A percentile compares a stretch with the other conserved stretches of the same genome.
Evolutionary conservation across 768 basidiomycete genomes (phyloP).

Genomic region (Phylloporus sp.): DNA sequence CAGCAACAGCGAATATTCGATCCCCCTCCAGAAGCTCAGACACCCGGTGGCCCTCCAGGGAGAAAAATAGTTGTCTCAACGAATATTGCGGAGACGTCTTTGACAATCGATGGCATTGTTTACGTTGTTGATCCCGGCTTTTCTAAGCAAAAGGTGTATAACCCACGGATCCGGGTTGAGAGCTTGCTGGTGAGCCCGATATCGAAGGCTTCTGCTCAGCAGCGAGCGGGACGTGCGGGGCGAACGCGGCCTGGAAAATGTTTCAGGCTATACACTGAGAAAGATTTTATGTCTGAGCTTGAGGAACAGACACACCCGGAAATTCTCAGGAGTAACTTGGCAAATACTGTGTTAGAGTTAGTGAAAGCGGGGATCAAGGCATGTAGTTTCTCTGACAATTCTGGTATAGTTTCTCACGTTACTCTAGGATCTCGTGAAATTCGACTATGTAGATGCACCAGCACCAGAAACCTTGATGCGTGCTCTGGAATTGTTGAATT

Average conservation of each 20-base stretch:
- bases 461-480: constrained; percentile 97
- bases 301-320: constrained; percentile 98
- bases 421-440: constrained; percentile 68
- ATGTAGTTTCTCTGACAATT: background rate
- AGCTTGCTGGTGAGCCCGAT: constrained; percentile 91
- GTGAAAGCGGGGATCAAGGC: constrained; percentile 93
- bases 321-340: constrained; percentile 89
- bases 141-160: constrained; percentile 98
- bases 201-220: constrained; percentile 94
- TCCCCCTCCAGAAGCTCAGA: constrained; percentile 63
- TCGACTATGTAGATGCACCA: constrained; percentile 90
- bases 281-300: constrained; percentile 92
- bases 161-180: constrained; percentile 95
- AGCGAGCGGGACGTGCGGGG: constrained; percentile 94
- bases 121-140: constrained; percentile 98
- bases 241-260: constrained; percentile 96
- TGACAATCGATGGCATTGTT: constrained; percentile 99
- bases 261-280: constrained; percentile 94
- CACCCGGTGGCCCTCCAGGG: constrained; percentile 70
- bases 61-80: constrained; percentile 94
- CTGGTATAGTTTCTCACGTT: background rate
- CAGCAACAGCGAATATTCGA: constrained; percentile 99
- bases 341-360: constrained; percentile 89
- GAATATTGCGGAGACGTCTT: constrained; percentile 95
- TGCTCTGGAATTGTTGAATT: constrained; percentile 91